These are phyloP conservation scores for Pelargonium citronellum DNA, from an alignment of 441 rosid species.

Conservation along the genomic window DNA sequence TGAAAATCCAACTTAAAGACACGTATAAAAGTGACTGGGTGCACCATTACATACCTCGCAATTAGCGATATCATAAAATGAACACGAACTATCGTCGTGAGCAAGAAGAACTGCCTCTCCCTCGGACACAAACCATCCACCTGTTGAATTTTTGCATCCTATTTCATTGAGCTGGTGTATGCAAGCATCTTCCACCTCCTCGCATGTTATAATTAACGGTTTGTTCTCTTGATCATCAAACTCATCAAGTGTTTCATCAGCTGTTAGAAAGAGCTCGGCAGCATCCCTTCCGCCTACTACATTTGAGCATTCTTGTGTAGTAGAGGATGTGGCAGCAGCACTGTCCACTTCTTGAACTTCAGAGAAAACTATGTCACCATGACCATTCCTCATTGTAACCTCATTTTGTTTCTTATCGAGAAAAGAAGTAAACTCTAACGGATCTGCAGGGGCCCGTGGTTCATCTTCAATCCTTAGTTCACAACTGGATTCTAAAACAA, in stretches of 20 bases:
- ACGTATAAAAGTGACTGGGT: background rate
- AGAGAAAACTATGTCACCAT: slow-evolving; percentile 27
- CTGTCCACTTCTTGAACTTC: slow-evolving; percentile 53
- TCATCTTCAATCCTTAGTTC: slow-evolving; percentile 36
- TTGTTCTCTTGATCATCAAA: slow-evolving; percentile 69
- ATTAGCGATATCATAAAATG: slow-evolving; percentile 76
- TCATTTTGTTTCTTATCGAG: slow-evolving; percentile 37
- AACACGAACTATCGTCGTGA: slow-evolving; percentile 88
- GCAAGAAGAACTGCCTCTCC: slow-evolving; percentile 90
- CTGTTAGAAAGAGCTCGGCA: slow-evolving; percentile 48
- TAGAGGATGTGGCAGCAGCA: slow-evolving; percentile 29
- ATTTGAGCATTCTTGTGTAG: slow-evolving; percentile 35
- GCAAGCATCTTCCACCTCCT: slow-evolving; percentile 51
- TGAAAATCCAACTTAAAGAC: background rate
- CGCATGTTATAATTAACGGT: slow-evolving; percentile 33
- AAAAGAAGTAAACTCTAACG: slow-evolving; percentile 53
- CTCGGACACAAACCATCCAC: slow-evolving; percentile 98
- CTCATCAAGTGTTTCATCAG: slow-evolving; percentile 76
- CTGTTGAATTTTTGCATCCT: slow-evolving; percentile 61
- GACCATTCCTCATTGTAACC: slow-evolving; percentile 24
- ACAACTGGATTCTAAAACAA: slow-evolving; percentile 22
- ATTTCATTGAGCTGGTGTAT: slow-evolving; percentile 54
- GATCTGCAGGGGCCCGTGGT: slow-evolving; percentile 36
- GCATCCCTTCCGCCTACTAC: slow-evolving; percentile 27
- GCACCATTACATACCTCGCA: slow-evolving; percentile 50